Evolutionary conservation across 2,329 filamentous ascomycete genomes (phyloP).

Genomic region (Paecilomyces sp.): DNA sequence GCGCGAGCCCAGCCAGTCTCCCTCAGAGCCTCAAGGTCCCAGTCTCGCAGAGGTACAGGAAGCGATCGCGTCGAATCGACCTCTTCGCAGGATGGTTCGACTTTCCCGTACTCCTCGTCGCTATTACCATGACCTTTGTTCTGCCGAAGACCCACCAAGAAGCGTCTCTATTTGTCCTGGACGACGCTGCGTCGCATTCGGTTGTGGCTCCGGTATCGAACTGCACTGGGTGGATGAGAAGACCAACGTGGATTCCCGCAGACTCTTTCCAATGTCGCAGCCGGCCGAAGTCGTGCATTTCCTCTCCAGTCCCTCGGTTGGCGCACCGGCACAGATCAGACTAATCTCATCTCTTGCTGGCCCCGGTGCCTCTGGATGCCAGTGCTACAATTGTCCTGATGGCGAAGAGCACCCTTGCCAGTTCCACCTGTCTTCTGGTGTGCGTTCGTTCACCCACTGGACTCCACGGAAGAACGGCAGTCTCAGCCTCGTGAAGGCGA

Average conservation of each 20-base stretch:
- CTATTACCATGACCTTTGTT: slow-evolving; percentile 50
- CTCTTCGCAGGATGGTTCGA: slow-evolving; percentile 16
- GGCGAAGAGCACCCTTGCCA: slow-evolving; percentile 16
- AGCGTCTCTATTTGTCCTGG: slow-evolving; percentile 61
- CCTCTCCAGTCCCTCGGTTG: slow-evolving; percentile 47
- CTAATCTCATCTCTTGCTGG: slow-evolving; percentile 56
- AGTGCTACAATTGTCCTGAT: slow-evolving; percentile 16
- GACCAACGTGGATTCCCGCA: slow-evolving; percentile 31
- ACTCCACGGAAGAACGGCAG: slow-evolving; percentile 12
- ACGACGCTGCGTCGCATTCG: slow-evolving; percentile 58
- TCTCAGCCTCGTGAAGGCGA: slow-evolving; percentile 32
- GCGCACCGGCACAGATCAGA: slow-evolving; percentile 51
- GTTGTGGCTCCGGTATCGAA: slow-evolving; percentile 56
- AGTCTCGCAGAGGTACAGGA: slow-evolving; percentile 4
- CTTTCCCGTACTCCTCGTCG: slow-evolving; percentile 26
- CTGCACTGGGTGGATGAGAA: slow-evolving; percentile 52
- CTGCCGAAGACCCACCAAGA: slow-evolving; percentile 55
- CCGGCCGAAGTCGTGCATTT: slow-evolving; percentile 47
- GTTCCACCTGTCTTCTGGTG: slow-evolving; percentile 20
- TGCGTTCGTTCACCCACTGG: slow-evolving; percentile 20
- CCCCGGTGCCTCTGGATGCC: slow-evolving; percentile 21
- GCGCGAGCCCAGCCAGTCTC: slow-evolving; percentile 4
- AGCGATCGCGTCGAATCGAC: background rate
- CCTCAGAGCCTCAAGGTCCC: slow-evolving; percentile 8
- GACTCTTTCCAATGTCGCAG: slow-evolving; percentile 34